These are phyloP conservation scores for Kluyveromyces nonfermentans DNA, from an alignment of 805 yeast genomes.

Conservation along the genomic window DNA sequence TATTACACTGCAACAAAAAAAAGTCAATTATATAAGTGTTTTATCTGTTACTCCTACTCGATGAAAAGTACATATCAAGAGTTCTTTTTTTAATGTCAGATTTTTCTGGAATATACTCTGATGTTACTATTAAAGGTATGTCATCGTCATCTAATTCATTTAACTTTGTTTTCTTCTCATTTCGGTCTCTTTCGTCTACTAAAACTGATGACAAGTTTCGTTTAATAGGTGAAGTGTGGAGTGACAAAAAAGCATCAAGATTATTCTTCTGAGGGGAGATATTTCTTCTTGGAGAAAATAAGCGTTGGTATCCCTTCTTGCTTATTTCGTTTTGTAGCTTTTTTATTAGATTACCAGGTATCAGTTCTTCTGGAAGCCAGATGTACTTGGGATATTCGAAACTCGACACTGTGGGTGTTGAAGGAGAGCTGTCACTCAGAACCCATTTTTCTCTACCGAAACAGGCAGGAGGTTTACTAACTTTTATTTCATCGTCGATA, in stretches of 20 bases:
- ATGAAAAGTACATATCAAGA: not conserved
- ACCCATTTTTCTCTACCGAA: not conserved
- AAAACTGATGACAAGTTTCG: not conserved
- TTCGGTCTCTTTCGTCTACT: not conserved
- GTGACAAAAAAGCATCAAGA: not conserved
- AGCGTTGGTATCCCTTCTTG: not conserved
- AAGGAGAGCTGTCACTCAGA: not conserved
- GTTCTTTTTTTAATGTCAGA: not conserved
- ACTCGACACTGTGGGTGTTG: not conserved
- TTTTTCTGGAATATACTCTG: slow-evolving; percentile 8
- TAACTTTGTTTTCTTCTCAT: not conserved
- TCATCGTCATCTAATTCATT: slow-evolving; percentile 8
- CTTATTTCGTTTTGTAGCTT: not conserved
- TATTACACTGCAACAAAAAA: not conserved
- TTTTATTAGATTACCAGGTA: not conserved
- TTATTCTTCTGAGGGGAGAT: not conserved
- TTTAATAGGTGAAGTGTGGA: not conserved
- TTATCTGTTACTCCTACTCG: not conserved
- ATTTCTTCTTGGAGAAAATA: not conserved
- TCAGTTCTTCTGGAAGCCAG: not conserved
- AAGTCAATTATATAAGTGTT: not conserved
- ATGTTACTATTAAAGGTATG: slow-evolving; percentile 15
- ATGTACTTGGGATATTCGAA: not conserved
- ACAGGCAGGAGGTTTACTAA: not conserved
- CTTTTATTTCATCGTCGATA: not conserved